Evolutionary conservation across 176 grass and related monocot genomes (phyloP).

Genomic region (Rhynchospora tenuis): DNA sequence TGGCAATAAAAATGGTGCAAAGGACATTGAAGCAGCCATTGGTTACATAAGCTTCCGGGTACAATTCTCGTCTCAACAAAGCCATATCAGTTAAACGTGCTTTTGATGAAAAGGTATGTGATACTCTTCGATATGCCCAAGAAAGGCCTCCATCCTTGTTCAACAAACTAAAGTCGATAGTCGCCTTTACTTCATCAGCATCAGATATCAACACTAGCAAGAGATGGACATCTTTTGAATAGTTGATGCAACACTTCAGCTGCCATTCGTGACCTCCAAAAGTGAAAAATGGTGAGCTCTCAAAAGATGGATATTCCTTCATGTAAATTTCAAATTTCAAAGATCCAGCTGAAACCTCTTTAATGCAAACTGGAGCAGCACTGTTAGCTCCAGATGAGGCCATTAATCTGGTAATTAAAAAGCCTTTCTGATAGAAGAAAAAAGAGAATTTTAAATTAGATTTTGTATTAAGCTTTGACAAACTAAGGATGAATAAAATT

Average conservation of each 20-base stretch:
- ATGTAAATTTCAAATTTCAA: background rate
- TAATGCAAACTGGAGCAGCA: background rate
- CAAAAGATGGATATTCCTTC: background rate
- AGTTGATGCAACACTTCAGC: background rate
- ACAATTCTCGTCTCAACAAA: background rate
- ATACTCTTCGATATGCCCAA: background rate
- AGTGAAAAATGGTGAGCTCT: background rate
- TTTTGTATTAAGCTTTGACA: background rate
- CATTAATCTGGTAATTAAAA: background rate
- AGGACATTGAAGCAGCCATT: background rate
- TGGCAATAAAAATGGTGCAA: background rate
- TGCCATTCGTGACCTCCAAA: background rate
- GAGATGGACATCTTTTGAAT: background rate
- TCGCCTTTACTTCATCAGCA: background rate
- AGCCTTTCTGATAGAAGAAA: background rate
- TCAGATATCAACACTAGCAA: background rate
- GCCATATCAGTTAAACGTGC: background rate
- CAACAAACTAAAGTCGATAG: background rate
- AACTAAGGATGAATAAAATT: background rate
- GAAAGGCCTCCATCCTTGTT: background rate
- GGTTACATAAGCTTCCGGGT: background rate
- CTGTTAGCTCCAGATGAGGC: background rate
- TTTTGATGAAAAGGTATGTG: background rate
- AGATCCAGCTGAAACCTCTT: background rate
- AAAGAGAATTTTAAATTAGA: background rate